phyloP scores from a whole-genome alignment of 768 basidiomycete species.

The Tricholoma bakamatsutake region DNA sequence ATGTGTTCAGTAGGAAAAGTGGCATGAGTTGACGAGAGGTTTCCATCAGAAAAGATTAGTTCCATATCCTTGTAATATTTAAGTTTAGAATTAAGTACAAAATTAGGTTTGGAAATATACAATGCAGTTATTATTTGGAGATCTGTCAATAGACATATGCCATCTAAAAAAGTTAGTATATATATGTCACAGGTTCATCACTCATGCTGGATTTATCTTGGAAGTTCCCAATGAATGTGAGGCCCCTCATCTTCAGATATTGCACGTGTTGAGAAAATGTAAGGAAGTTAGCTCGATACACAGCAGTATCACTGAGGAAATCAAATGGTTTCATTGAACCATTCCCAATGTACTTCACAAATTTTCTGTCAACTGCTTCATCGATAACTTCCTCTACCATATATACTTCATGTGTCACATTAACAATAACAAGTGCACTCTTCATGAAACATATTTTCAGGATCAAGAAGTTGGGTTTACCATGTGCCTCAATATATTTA shows the following conservation, averaged over 20 bases:
- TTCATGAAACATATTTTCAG: not conserved
- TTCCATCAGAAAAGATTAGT: not conserved
- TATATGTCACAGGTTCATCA: not conserved
- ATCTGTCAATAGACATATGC: not conserved
- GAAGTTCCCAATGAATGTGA: not conserved
- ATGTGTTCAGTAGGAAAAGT: not conserved
- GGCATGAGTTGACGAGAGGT: not conserved
- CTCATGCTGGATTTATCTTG: not conserved
- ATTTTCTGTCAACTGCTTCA: not conserved
- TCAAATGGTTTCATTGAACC: not conserved
- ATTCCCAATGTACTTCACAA: not conserved
- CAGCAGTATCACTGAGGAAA: not conserved
- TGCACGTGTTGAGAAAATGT: not conserved
- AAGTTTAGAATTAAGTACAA: not conserved
- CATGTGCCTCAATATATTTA: not conserved
- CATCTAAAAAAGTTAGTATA: not conserved
- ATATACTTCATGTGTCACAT: not conserved
- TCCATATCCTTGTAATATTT: not conserved
- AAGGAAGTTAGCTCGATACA: not conserved
- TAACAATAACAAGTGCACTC: not conserved
- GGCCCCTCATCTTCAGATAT: not conserved
- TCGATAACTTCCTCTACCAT: not conserved
- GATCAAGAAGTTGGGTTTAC: not conserved
- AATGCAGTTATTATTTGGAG: not conserved
- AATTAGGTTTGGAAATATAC: not conserved